A percentile compares a stretch with the other conserved stretches of the same genome.
These are phyloP conservation scores for Penicillium lividum DNA, from an alignment of 495 filamentous ascomycete genomes.

Conservation along the genomic window DNA sequence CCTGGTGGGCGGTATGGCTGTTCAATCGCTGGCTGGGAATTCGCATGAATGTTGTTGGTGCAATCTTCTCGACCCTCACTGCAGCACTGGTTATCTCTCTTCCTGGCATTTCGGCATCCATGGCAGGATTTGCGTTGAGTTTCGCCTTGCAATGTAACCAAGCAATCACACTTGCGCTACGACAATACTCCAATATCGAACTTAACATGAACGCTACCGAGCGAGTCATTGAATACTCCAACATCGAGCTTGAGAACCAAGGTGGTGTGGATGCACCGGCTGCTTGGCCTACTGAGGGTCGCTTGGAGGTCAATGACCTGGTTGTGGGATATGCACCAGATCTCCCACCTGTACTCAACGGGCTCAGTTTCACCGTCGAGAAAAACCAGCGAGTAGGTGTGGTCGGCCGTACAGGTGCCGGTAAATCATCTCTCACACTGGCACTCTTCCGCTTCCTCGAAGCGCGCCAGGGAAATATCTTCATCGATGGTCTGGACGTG, in stretches of 20 bases:
- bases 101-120: slow-evolving; percentile 65
- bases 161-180: slow-evolving; percentile 48
- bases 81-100: slow-evolving; percentile 63
- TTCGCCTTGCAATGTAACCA: slow-evolving; percentile 58
- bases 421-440: slow-evolving; percentile 81
- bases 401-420: slow-evolving; percentile 83
- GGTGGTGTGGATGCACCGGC: slow-evolving; percentile 62
- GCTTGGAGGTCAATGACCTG: slow-evolving; percentile 70
- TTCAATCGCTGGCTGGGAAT: slow-evolving; percentile 76
- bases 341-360: slow-evolving; percentile 73
- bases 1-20: slow-evolving; percentile 67
- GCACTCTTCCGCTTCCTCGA: slow-evolving; percentile 84
- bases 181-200: slow-evolving; percentile 59
- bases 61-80: slow-evolving; percentile 66
- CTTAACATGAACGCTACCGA: slow-evolving; percentile 85
- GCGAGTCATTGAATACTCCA: slow-evolving; percentile 77
- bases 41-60: slow-evolving; percentile 69
- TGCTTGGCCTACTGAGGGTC: slow-evolving; percentile 77
- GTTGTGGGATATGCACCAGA: slow-evolving; percentile 76
- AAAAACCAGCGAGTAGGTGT: slow-evolving; percentile 78
- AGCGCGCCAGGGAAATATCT: slow-evolving; percentile 66
- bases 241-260: slow-evolving; percentile 67
- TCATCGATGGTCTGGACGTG: slow-evolving; percentile 76
- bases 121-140: slow-evolving; percentile 77
- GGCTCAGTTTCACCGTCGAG: slow-evolving; percentile 67